phyloP scores from a whole-genome alignment of 2,329 filamentous ascomycete genomes.

The Verticillium tricorpus region DNA sequence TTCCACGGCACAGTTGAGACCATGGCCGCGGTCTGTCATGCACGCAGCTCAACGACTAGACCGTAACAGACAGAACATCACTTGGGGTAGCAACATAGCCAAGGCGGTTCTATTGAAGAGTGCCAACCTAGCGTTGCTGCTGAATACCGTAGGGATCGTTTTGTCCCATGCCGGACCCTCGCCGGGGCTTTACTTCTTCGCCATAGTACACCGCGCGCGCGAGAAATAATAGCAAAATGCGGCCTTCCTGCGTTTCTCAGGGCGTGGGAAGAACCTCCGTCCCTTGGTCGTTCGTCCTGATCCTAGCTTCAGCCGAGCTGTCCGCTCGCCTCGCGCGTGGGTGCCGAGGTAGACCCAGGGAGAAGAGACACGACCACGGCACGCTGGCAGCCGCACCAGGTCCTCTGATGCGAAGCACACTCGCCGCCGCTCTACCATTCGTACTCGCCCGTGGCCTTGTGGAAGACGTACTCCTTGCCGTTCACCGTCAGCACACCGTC shows the following conservation, averaged over 20 bases:
- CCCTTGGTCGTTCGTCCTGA: background rate
- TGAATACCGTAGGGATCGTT: background rate
- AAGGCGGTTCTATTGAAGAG: background rate
- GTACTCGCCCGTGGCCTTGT: slow-evolving; percentile 95
- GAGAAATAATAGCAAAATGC: background rate
- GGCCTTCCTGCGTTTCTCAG: background rate
- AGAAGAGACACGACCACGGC: background rate
- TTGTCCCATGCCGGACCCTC: background rate
- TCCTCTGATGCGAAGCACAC: background rate
- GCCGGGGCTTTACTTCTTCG: background rate
- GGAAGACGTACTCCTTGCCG: slow-evolving; percentile 94
- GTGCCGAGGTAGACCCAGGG: background rate
- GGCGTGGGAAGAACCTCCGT: background rate
- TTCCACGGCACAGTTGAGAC: no score
- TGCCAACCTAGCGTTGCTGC: background rate
- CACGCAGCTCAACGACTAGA: no score
- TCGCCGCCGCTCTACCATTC: slow-evolving; percentile 67
- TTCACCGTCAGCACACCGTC: slow-evolving; percentile 92
- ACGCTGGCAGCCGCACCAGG: background rate
- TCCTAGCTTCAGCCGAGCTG: background rate
- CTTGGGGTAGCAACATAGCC: background rate
- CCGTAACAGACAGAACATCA: no score
- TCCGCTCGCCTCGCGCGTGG: background rate
- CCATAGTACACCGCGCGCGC: background rate
- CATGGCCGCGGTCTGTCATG: no score